phyloP scores from a whole-genome alignment of 1,284 basidiomycete genomes.

The Cryptococcus floricola region DNA sequence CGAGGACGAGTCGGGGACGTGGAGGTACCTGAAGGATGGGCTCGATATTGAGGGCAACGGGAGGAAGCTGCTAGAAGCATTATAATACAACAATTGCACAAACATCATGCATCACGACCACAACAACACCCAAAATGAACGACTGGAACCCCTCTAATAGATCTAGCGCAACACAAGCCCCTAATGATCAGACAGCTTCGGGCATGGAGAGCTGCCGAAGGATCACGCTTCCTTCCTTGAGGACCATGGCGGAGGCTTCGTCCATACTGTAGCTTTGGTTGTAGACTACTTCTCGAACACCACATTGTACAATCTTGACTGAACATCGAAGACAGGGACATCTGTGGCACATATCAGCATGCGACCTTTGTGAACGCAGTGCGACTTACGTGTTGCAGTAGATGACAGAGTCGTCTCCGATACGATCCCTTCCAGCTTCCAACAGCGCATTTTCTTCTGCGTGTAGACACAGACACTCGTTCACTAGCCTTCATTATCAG shows the following conservation, averaged over 20 bases:
- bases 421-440: slow-evolving; percentile 81
- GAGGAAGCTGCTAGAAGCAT: slow-evolving; percentile 6
- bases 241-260: slow-evolving; percentile 69
- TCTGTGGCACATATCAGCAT: slow-evolving; percentile 50
- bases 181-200: neutral
- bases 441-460: slow-evolving; percentile 97
- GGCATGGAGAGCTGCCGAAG: slow-evolving; percentile 59
- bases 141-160: neutral
- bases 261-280: slow-evolving; percentile 96
- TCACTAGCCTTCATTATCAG: slow-evolving; percentile 41
- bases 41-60: slow-evolving; percentile 27
- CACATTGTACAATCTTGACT: slow-evolving; percentile 89
- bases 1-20: slow-evolving; percentile 22
- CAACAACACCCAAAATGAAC: neutral
- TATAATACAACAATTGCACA: neutral
- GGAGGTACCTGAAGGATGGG: slow-evolving; percentile 31
- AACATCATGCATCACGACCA: neutral
- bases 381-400: slow-evolving; percentile 71
- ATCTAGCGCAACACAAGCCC: neutral
- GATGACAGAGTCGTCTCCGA: slow-evolving; percentile 75
- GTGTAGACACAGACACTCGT: slow-evolving; percentile 91
- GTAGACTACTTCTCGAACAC: slow-evolving; percentile 90
- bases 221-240: slow-evolving; percentile 71
- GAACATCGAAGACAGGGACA: slow-evolving; percentile 95
- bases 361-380: neutral